Evolutionary conservation across 345 rosid genomes (phyloP), one percentile per base, ranked within the genome.

Genomic region (Dimocarpus longan): DNA sequence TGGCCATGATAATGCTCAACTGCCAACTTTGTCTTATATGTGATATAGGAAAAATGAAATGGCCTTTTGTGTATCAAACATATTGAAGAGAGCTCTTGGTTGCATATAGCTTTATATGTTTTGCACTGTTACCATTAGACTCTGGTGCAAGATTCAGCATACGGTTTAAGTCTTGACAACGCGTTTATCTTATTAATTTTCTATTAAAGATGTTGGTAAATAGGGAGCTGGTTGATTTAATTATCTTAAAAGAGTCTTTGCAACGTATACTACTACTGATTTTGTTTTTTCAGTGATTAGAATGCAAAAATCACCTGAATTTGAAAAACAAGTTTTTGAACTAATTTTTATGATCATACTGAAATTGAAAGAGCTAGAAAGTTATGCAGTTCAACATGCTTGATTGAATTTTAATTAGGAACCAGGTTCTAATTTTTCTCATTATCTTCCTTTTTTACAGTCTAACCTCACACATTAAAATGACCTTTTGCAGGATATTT

Each of bases 401-500:
- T 21, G 21, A 16, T 4, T 60, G 68, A 74, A 59, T 40, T 28
- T n/a, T 16, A 54, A n/a, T 6, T 22, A 52, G 18, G 69, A 15
- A 18, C 16, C 39, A 1, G 69, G 44, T 46, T 4, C 5, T 44
- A 26, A 40, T 60, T 43, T 72, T 68, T 68, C 40, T 52, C 50
- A n/a, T 10, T 26, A 46, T 54, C 22, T 56, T 24, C 5, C 26
- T 59, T 24, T 42, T 19, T 15, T 4, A 13, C 10, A 1, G 68
- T 56, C 57, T 78, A 48, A 69, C 43, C 66, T 46, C 68, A 10
- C 5, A 42, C 5, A 43, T 74, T 78, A 71, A 74, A 80, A 75
- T 70, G 68, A 63, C 71, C 52, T 80, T 71, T 71, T 78, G 73
- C 93, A 94, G 97, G 94, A 67, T 94, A 90, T 87, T 80, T 94